These are phyloP conservation scores for Aulographum hederae DNA, from an alignment of 2,329 filamentous ascomycete species.

Conservation along the genomic window DNA sequence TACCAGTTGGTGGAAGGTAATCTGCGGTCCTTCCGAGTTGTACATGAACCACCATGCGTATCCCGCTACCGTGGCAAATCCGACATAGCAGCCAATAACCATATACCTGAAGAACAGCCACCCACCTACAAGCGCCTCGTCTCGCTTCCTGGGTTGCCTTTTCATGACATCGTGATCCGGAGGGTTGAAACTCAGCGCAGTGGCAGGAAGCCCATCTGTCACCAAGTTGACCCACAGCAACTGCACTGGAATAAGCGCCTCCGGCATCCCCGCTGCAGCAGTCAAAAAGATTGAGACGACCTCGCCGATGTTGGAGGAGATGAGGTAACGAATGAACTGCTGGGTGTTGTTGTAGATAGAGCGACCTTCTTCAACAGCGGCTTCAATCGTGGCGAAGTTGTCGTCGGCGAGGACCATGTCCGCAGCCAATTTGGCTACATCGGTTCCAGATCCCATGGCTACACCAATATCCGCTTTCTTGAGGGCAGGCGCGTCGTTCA, in stretches of 20 bases:
- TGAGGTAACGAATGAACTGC: constrained; percentile 41
- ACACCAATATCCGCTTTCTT: constrained; percentile 73
- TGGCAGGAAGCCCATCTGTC: constrained; percentile 48
- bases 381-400: constrained; percentile 73
- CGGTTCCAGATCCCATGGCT: constrained; percentile 69
- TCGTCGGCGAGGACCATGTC: constrained; percentile 77
- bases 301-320: constrained; percentile 29
- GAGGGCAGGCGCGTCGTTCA: constrained; percentile 71
- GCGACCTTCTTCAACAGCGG: constrained; percentile 65
- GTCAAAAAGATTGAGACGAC: constrained; percentile 27
- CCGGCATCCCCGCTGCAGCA: constrained; percentile 23
- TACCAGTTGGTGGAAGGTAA: constrained; percentile 71
- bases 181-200: constrained; percentile 92
- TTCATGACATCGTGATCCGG: constrained; percentile 98
- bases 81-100: constrained; percentile 89
- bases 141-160: constrained; percentile 73
- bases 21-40: constrained; percentile 76
- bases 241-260: constrained; percentile 25
- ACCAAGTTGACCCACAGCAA: constrained; percentile 30
- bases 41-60: constrained; percentile 99
- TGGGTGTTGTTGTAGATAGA: constrained; percentile 82
- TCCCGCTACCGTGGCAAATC: constrained; percentile 81
- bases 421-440: constrained; percentile 69
- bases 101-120: constrained; percentile 98
- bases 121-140: constrained; percentile 79